Conservation (phyloP, 2,329 filamentous ascomycete species). For the Shiraia bambusicola region DNA sequence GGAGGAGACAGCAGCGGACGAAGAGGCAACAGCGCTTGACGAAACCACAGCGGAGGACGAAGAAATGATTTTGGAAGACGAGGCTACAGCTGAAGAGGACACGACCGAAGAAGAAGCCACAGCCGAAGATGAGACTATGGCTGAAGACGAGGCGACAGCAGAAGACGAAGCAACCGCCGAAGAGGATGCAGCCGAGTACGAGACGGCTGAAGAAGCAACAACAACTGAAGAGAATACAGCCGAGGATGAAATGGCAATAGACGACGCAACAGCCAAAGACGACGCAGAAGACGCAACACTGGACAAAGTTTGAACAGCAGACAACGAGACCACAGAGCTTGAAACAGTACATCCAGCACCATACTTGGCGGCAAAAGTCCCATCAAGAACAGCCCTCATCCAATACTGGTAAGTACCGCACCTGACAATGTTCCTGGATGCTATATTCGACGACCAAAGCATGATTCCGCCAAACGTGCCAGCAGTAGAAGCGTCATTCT, state of each 20-base stretch:
- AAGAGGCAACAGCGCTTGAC: no score
- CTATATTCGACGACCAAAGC: constrained; percentile 59
- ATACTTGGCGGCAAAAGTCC: constrained; percentile 23
- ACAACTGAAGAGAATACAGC: background rate
- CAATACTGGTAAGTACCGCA: constrained; percentile 49
- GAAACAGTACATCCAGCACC: constrained; percentile 9
- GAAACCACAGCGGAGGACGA: background rate
- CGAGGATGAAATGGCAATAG: background rate
- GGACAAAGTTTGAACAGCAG: no score
- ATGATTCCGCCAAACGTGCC: constrained; percentile 59
- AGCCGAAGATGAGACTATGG: background rate
- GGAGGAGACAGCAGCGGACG: background rate
- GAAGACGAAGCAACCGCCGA: constrained; percentile 1
- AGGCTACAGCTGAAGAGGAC: background rate
- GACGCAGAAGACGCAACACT: no score
- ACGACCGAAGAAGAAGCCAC: constrained; percentile 1
- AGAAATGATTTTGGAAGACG: no score
- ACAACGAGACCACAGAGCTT: background rate
- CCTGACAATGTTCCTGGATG: constrained; percentile 49
- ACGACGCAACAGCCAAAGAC: background rate
- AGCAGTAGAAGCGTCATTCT: constrained; percentile 34
- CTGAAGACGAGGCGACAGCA: background rate
- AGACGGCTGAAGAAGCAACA: background rate
- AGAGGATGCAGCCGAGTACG: background rate
- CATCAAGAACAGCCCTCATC: constrained; percentile 47